Evolutionary conservation across 2,329 filamentous ascomycete genomes (phyloP).

Genomic region (Pseudogymnoascus sp.): DNA sequence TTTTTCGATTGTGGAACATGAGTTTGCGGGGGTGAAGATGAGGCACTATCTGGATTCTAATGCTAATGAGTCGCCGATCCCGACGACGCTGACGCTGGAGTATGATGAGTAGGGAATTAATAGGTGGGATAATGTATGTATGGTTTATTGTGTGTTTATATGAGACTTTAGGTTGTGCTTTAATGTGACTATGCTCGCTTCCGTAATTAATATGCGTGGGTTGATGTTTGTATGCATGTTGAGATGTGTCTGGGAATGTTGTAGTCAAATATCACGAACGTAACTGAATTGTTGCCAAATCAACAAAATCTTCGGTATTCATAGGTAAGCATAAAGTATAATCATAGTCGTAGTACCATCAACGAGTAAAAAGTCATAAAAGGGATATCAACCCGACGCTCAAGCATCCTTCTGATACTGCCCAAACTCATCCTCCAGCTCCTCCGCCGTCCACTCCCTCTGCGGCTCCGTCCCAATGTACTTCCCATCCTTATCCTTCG

Average conservation of each 20-base stretch:
- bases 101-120: conserved; percentile 31
- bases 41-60: conserved; percentile 43
- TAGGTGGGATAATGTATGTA: conserved; percentile 11
- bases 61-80: conserved; percentile 40
- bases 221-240: neutral
- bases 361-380: neutral
- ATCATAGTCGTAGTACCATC: neutral
- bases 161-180: neutral
- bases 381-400: neutral
- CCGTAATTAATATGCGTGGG: neutral
- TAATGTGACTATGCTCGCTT: neutral
- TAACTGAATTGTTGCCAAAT: neutral
- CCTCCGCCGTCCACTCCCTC: conserved; percentile 26
- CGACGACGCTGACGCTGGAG: conserved; percentile 36
- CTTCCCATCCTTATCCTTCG: conserved; percentile 22
- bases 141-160: neutral
- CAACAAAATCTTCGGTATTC: neutral
- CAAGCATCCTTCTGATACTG: conserved; percentile 16
- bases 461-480: conserved; percentile 27
- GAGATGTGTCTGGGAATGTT: neutral
- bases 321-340: neutral
- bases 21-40: conserved; percentile 42
- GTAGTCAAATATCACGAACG: neutral
- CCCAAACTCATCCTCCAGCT: conserved; percentile 24
- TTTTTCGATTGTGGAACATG: conserved; percentile 38